phyloP scores from a whole-genome alignment of 106 monocot genomes.

The Dactylorhiza incarnata region DNA sequence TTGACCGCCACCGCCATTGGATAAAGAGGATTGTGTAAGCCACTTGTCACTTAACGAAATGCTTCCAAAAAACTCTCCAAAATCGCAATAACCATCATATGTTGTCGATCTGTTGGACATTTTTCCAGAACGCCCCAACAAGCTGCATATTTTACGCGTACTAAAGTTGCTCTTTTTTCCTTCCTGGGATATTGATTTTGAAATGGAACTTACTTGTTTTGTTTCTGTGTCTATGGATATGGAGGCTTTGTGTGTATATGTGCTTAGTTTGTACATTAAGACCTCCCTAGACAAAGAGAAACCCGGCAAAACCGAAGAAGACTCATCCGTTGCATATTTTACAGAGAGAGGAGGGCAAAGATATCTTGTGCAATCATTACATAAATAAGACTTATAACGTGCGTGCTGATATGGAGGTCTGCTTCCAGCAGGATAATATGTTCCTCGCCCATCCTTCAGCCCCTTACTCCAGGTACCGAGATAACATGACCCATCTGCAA shows the following conservation, averaged over 20 bases:
- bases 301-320: not conserved
- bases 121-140: constrained; percentile 35
- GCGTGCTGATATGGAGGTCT: constrained; percentile 29
- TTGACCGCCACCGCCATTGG: constrained; percentile 16
- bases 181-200: no score
- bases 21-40: constrained; percentile 22
- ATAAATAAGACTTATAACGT: constrained; percentile 16
- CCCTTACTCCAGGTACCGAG: constrained; percentile 89
- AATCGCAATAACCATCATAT: constrained; percentile 28
- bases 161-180: constrained; percentile 10
- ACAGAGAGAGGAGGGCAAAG: constrained; percentile 12
- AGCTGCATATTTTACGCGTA: constrained; percentile 23
- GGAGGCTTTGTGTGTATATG: no score
- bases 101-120: constrained; percentile 51
- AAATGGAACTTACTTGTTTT: no score
- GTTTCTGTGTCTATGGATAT: no score
- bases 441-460: constrained; percentile 84
- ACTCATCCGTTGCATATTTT: constrained; percentile 12
- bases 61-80: constrained; percentile 27
- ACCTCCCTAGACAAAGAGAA: no score
- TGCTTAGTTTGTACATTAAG: no score
- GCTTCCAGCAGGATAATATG: constrained; percentile 51
- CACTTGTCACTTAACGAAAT: constrained; percentile 26
- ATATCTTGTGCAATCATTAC: constrained; percentile 13
- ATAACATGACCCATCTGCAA: constrained; percentile 57